phyloP scores from a whole-genome alignment of 2,329 filamentous ascomycete species.

The Geosmithia morbida region DNA sequence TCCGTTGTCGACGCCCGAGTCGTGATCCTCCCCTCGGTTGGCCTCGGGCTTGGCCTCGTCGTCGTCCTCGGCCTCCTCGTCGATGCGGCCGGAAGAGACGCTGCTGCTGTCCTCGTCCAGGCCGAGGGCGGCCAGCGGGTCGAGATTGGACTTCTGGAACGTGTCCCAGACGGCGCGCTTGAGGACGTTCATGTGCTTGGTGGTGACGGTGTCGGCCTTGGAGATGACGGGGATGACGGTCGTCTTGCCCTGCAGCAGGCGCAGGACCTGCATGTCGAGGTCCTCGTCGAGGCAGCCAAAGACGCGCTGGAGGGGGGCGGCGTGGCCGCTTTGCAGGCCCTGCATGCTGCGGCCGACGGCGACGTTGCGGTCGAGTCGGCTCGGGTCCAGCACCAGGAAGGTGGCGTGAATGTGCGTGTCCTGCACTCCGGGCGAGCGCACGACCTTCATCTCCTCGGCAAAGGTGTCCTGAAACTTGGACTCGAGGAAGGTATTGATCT shows the following conservation, averaged over 20 bases:
- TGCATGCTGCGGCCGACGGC: constrained; percentile 42
- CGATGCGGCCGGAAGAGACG: constrained; percentile 35
- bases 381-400: constrained; percentile 81
- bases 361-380: constrained; percentile 72
- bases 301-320: constrained; percentile 20
- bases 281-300: constrained; percentile 70
- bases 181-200: constrained; percentile 80
- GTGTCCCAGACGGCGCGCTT: constrained; percentile 86
- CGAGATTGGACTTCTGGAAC: constrained; percentile 71
- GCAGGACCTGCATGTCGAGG: constrained; percentile 80
- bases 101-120: constrained; percentile 54
- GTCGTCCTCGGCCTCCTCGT: constrained; percentile 36
- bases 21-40: constrained; percentile 11
- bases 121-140: constrained; percentile 76
- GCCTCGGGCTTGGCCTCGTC: constrained; percentile 9
- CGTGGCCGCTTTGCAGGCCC: constrained; percentile 24
- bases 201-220: constrained; percentile 95
- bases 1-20: constrained; percentile 16
- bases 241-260: constrained; percentile 80
- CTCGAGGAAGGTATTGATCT: constrained; percentile 85
- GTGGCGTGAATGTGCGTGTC: constrained; percentile 97
- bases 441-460: constrained; percentile 91
- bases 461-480: constrained; percentile 98
- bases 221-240: constrained; percentile 91
- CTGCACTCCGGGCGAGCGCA: constrained; percentile 80